Evolutionary conservation across 2,329 filamentous ascomycete genomes (phyloP).

Genomic region (Fusarium subtropicale): DNA sequence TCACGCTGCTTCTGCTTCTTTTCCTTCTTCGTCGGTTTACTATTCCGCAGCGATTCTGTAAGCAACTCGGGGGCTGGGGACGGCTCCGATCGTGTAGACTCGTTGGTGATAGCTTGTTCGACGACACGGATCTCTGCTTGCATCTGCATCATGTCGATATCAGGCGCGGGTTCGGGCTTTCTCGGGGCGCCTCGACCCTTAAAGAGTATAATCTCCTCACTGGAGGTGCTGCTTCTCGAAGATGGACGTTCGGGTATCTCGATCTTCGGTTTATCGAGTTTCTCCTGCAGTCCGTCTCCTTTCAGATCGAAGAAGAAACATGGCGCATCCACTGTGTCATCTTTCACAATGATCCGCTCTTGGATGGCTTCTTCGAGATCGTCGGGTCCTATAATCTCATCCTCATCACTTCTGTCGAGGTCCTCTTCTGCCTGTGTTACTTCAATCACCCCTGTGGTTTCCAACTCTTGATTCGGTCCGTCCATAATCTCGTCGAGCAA

Average conservation of each 20-base stretch:
- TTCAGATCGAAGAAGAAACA: conserved; percentile 55
- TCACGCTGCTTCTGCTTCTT: conserved; percentile 37
- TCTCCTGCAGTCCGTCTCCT: conserved; percentile 42
- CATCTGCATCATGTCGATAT: conserved; percentile 48
- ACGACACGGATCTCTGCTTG: conserved; percentile 51
- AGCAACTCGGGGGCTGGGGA: conserved; percentile 1
- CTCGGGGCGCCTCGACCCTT: conserved; percentile 61
- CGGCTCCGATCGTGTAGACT: conserved; percentile 7
- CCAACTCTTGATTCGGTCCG: not conserved
- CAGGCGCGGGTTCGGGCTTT: conserved; percentile 32
- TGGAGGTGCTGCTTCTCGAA: conserved; percentile 59
- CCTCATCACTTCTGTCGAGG: not conserved
- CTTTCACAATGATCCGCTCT: conserved; percentile 1
- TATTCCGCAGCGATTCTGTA: not conserved
- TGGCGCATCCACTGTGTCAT: conserved; percentile 7
- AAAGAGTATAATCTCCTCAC: conserved; percentile 76
- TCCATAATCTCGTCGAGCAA: conserved; percentile 50
- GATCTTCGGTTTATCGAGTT: not conserved
- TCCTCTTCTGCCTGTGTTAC: not conserved
- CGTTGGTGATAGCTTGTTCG: conserved; percentile 37
- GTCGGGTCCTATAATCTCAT: conserved; percentile 39
- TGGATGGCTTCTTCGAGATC: conserved; percentile 39
- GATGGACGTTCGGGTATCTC: conserved; percentile 35
- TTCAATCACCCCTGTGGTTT: not conserved
- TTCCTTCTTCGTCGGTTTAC: conserved; percentile 15